These are phyloP conservation scores for Baorangia bicolor DNA, from an alignment of 768 basidiomycete species.

Conservation along the genomic window DNA sequence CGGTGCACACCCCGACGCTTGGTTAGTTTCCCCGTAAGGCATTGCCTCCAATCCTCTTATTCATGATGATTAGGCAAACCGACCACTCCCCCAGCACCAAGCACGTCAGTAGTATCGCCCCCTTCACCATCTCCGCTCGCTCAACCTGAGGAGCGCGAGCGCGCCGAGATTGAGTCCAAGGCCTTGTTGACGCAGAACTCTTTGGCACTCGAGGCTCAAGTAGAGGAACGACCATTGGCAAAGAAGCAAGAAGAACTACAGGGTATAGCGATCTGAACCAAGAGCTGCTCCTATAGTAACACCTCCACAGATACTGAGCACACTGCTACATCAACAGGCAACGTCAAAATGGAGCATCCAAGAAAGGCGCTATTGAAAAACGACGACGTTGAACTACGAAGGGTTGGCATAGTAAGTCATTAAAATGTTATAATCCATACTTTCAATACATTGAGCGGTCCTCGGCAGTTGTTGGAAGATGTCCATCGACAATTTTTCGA, in stretches of 20 bases:
- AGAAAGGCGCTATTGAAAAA: conserved; percentile 83
- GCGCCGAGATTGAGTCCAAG: conserved; percentile 45
- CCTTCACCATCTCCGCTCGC: conserved; percentile 12
- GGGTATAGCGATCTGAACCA: conserved; percentile 37
- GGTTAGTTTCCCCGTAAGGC: conserved; percentile 16
- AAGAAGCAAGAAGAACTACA: conserved; percentile 82
- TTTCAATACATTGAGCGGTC: neutral
- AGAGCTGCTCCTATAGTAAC: neutral
- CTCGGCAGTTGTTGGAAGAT: conserved; percentile 67
- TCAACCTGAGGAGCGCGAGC: conserved; percentile 42
- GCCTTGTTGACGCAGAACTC: conserved; percentile 69
- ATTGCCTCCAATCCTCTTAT: neutral
- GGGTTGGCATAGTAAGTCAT: conserved; percentile 66
- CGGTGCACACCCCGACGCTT: conserved; percentile 22
- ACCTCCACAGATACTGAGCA: conserved; percentile 12
- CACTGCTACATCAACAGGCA: conserved; percentile 22
- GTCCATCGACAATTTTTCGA: conserved; percentile 78
- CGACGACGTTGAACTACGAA: conserved; percentile 77
- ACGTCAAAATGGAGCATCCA: conserved; percentile 41
- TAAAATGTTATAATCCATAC: neutral
- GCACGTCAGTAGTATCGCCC: conserved; percentile 11
- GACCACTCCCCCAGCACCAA: conserved; percentile 14
- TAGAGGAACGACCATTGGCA: conserved; percentile 83
- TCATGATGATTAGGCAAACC: conserved; percentile 22
- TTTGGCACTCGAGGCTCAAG: conserved; percentile 76